Conservation (phyloP, 140 eudicot species). For the Oenanthe javanica region DNA sequence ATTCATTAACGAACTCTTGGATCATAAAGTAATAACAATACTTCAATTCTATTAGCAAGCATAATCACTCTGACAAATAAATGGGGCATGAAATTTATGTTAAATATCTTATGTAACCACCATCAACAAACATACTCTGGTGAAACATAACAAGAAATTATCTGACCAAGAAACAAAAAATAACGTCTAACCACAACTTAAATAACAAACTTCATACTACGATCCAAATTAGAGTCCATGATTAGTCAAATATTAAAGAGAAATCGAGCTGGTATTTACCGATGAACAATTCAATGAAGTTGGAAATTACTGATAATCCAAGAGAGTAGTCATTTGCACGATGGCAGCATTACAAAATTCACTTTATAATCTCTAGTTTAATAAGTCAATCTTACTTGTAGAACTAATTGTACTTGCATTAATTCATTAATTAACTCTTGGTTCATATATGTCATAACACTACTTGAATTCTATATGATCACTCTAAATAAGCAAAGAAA, state of each 20-base stretch:
- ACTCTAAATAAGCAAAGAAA: background rate
- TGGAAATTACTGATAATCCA: background rate
- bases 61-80: background rate
- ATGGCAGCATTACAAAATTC: background rate
- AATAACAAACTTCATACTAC: background rate
- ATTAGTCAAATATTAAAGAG: background rate
- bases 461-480: background rate
- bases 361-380: background rate
- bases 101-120: background rate
- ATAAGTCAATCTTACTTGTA: background rate
- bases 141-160: too few relatives aligned
- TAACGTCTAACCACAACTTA: background rate
- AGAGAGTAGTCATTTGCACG: background rate
- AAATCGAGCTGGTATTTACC: background rate
- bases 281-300: too few relatives aligned
- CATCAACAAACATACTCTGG: background rate
- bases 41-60: background rate
- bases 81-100: too few relatives aligned
- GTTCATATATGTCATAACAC: background rate
- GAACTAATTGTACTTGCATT: background rate
- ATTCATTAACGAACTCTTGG: background rate
- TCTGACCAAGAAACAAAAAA: background rate
- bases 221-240: background rate
- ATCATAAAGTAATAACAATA: background rate
- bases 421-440: background rate